Base-by-base conservation (phyloP, 2,329 filamentous ascomycete genomes). In the Cryphonectria parasitica region DNA sequence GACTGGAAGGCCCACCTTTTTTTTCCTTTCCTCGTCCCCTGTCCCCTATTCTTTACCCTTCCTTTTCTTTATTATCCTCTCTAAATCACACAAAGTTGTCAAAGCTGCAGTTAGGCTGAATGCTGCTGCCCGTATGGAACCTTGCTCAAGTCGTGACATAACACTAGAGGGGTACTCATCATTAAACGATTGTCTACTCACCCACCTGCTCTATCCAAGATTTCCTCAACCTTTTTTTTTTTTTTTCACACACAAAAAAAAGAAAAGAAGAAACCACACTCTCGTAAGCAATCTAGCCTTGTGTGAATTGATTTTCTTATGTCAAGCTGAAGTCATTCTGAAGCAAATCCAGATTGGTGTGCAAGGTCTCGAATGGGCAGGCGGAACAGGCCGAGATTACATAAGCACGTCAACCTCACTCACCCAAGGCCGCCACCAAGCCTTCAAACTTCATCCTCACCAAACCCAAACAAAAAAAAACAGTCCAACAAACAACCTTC, bases 371-470 rank as follows among this genome's bases (percentile, higher is more conserved):
- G 36, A 1, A 5, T 22, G 6, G n/a, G 22, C 34, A 17, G n/a
- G 11, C 28, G 34, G 34, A 34, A 34, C 19, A 64, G 10, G 58
- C 58, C 43, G 41, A 36, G 49, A 60, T 68, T 68, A 66, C 58
- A 67, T 70, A 68, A 71, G 64, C 56, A 25, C 22, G 13, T n/a
- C 54, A 58, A 45, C 31, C 15, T 19, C 45, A n/a, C 31, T 17
- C 58, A 8, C n/a, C n/a, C 17, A 43, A n/a, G 22, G 22, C 61
- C 45, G 49, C 63, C 49, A 52, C 25, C 56, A 45, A 13, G 39
- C 63, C 19, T 25, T 39, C 63, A 49, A 64, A 22, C 36, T 34
- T 41, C 28, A 41, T 67, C 45, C 2, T 36, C 34, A 62, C 19
- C 39, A 31, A n/a, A 25, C 19, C 36, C 36, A 39, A 11, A 39